Conservation (phyloP, 805 yeast genomes). For the Hanseniaspora lachancei region DNA sequence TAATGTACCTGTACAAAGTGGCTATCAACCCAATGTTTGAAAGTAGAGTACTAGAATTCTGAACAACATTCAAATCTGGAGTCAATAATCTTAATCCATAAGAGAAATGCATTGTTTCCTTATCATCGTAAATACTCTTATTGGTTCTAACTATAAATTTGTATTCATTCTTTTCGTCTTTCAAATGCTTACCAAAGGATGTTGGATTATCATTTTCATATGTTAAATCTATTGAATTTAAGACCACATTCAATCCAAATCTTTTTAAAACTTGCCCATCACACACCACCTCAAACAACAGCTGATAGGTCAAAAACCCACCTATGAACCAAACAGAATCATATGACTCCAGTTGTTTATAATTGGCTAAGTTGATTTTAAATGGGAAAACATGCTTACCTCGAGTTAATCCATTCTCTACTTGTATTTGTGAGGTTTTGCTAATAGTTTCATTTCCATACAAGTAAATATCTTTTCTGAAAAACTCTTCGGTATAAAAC, state of each 20-base stretch:
- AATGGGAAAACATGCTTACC: conserved; percentile 88
- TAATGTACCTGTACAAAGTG: conserved; percentile 1
- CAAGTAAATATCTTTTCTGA: conserved; percentile 6
- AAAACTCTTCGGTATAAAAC: conserved; percentile 12
- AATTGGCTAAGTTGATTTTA: conserved; percentile 37
- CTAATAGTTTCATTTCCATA: conserved; percentile 12
- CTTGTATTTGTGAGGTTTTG: neutral
- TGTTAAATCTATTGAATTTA: neutral
- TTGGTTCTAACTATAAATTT: neutral
- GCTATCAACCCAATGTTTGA: conserved; percentile 5
- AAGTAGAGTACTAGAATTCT: neutral
- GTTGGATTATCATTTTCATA: neutral
- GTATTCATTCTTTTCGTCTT: neutral
- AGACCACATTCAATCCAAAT: neutral
- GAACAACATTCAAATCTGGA: neutral
- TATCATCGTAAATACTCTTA: neutral
- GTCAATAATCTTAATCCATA: neutral
- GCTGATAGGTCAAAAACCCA: neutral
- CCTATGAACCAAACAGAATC: conserved; percentile 2
- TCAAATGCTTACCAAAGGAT: neutral
- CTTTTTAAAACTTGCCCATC: neutral
- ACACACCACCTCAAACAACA: neutral
- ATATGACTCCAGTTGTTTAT: neutral
- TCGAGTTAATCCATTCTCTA: conserved; percentile 40
- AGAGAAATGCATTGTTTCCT: neutral